Evolutionary conservation across 2,329 filamentous ascomycete genomes (phyloP), one percentile per base, ranked within the genome.

Genomic region (Scytalidium lignicola): DNA sequence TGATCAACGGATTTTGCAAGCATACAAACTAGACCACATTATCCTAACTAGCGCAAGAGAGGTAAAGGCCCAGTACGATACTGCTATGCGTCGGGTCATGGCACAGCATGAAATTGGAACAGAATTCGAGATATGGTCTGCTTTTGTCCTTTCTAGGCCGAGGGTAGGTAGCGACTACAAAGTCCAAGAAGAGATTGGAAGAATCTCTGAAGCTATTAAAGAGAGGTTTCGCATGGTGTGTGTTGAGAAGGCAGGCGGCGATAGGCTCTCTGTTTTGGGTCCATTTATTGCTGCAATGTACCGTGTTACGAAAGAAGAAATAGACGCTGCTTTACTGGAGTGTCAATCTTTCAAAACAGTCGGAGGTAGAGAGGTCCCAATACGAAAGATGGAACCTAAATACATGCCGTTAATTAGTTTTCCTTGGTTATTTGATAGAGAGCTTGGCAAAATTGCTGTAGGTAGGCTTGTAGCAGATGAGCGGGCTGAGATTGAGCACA

Each of bases 81-180:
- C 78, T 15, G 78, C 82, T 0, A 76, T 97, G 59, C 80, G 79
- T 12, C 80, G 90, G 0, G 75, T 96, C 48, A 91, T 97, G 82
- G 85, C 83, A 1, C 91, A 96, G 60, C 82, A 90, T 57, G 86
- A 86, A 41, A 86, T 97, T 49, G 70, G 73, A 17, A 95, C 88
- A 0, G 93, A 99, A 60, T 96, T 96, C 56, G 93, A 99, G 66
- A 79, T 95, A 10, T 96, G 86, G 83, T 86, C 90, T 0, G 85
- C 88, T 0, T 97, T 96, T 65, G 81, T 91, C 2, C 74, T 97
- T 50, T 78, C 79, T 1, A 88, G 86, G 61, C 86, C 88, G 8
- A 76, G 81, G 0, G 77, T 88, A 21, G 82, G 80, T 28, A 80
- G 76, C 8, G 88, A 93, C 55, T 97, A 95, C 71, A 95, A 93